These are phyloP conservation scores for Curvularia verruculosa DNA, from an alignment of 2,329 filamentous ascomycete genomes.

Conservation along the genomic window DNA sequence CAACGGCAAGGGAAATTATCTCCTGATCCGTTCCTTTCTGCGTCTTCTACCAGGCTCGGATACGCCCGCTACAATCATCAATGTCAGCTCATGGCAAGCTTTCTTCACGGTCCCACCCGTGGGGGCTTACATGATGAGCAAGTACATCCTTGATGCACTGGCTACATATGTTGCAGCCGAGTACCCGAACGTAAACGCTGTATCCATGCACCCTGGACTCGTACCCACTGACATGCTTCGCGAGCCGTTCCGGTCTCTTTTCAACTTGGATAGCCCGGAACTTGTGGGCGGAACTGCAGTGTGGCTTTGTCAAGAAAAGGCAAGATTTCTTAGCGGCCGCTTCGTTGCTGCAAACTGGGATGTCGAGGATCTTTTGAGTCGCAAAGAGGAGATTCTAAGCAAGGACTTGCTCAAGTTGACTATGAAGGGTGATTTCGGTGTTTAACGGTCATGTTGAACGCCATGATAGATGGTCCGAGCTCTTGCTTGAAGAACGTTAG, in stretches of 20 bases:
- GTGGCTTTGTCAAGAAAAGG: conserved; percentile 34
- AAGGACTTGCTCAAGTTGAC: conserved; percentile 23
- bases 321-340: conserved; percentile 34
- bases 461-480: neutral
- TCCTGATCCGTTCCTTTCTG: conserved; percentile 42
- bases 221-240: conserved; percentile 25
- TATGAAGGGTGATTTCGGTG: conserved; percentile 23
- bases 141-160: conserved; percentile 17
- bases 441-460: neutral
- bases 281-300: conserved; percentile 37
- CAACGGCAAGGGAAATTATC: conserved; percentile 44
- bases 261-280: conserved; percentile 31
- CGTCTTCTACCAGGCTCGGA: conserved; percentile 22
- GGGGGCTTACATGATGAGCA: conserved; percentile 20
- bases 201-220: conserved; percentile 23
- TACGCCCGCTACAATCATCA: conserved; percentile 30
- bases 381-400: conserved; percentile 27
- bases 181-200: conserved; percentile 22
- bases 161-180: conserved; percentile 24
- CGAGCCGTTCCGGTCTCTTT: conserved; percentile 19
- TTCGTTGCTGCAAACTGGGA: conserved; percentile 38
- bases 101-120: conserved; percentile 17
- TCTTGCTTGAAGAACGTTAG: neutral
- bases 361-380: conserved; percentile 36
- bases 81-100: conserved; percentile 15